Base-by-base conservation (phyloP, 2,329 filamentous ascomycete genomes). In the Chaetomium sp. region DNA sequence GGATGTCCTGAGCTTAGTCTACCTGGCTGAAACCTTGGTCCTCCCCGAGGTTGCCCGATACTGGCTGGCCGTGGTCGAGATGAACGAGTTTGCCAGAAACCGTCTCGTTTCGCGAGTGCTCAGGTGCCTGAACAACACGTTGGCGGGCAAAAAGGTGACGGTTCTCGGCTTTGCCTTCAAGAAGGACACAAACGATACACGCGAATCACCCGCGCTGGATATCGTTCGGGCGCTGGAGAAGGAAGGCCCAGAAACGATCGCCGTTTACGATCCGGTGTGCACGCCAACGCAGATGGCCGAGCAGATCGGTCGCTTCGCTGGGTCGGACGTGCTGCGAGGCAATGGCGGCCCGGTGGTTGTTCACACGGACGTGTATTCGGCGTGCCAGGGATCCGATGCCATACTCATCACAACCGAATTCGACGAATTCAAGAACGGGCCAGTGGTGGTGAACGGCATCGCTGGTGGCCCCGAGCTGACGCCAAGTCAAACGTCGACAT, bases 351-450 rank as follows among this genome's bases (percentile, higher is more conserved):
- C 50, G 1, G 60, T 62, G 8, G 53, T 19, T 8, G 60, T 62
- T 16, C 38, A 62, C 9, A 12, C 53, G 16, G 60, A 62, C 8
- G 60, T 42, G 38, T 62, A 62, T 50, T 42, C 53, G 21, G 60
- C 60, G 1, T 62, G 60, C 6, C 38, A 23, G 8, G 60, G 60
- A 2, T 25, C 53, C 7, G 42, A 62, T 25, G 60, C 60, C 7
- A 53, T 62, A 27, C 60, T 62, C 42, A 62, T 62, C 60, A 62
- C 60, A 8, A 62, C 60, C 33, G 60, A 62, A 16, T 62, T 62
- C 42, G 60, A 62, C 31, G 60, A 62, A 25, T 62, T 62, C 13
- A 33, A 23, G 9, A 62, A 62, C 25, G 27, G 16, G 23, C 49
- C 58, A 16, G 49, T 23, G 29, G 29, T 27, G 23, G 49, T 2